phyloP scores from a whole-genome alignment of 1,284 basidiomycete species.

The Ustilago sp. region DNA sequence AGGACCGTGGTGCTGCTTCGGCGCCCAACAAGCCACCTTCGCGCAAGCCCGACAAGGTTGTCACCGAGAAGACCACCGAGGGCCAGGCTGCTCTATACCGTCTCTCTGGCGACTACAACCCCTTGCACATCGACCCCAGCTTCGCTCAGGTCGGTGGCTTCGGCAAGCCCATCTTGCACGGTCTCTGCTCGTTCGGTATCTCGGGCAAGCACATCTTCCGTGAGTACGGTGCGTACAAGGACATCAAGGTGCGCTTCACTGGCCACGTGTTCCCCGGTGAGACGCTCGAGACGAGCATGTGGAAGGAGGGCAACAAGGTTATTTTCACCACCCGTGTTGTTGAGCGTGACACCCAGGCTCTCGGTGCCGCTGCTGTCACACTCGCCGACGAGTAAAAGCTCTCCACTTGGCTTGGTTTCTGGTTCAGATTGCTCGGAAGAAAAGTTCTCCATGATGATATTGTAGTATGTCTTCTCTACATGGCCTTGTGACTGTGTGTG shows the following conservation, averaged over 20 bases:
- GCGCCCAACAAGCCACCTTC: slow-evolving; percentile 83
- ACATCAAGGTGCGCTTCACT: slow-evolving; percentile 95
- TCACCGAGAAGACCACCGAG: slow-evolving; percentile 63
- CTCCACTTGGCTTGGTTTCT: neutral
- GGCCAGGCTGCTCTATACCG: slow-evolving; percentile 79
- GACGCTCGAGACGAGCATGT: slow-evolving; percentile 81
- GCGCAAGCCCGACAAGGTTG: slow-evolving; percentile 65
- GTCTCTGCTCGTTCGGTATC: slow-evolving; percentile 92
- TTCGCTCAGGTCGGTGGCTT: slow-evolving; percentile 96
- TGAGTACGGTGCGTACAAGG: slow-evolving; percentile 84
- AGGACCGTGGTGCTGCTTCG: slow-evolving; percentile 88
- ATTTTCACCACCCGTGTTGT: slow-evolving; percentile 87
- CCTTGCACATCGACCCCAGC: slow-evolving; percentile 90
- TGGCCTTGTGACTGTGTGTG: neutral
- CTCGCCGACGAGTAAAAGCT: slow-evolving; percentile 68
- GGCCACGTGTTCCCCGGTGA: slow-evolving; percentile 95
- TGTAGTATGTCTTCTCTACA: neutral
- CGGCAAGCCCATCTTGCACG: slow-evolving; percentile 80
- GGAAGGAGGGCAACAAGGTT: slow-evolving; percentile 93
- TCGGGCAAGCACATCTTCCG: slow-evolving; percentile 93
- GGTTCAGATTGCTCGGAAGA: neutral
- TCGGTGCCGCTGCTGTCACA: slow-evolving; percentile 82
- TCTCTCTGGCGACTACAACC: slow-evolving; percentile 75
- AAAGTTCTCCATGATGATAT: neutral
- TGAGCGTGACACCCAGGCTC: slow-evolving; percentile 78